These are phyloP conservation scores for Veloboletus limbatus DNA, from an alignment of 1,284 basidiomycete genomes.

Conservation along the genomic window DNA sequence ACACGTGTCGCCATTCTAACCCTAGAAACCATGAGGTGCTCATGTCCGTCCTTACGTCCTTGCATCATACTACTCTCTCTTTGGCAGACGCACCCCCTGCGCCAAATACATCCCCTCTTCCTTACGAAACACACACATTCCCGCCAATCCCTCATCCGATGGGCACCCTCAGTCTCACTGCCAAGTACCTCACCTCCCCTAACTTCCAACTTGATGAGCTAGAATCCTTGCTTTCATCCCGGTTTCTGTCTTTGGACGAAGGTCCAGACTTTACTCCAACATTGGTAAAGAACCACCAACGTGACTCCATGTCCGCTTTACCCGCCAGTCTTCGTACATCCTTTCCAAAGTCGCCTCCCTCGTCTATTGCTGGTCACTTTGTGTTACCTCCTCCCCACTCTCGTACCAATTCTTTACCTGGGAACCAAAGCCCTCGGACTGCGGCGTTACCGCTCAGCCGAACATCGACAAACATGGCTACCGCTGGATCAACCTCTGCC, in stretches of 20 bases:
- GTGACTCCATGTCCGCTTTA: conserved; percentile 47
- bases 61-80: conserved; percentile 8
- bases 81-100: conserved; percentile 42
- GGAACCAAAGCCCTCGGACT: conserved; percentile 35
- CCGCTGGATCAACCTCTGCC: conserved; percentile 36
- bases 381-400: conserved; percentile 46
- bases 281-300: conserved; percentile 51
- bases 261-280: conserved; percentile 64
- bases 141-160: conserved; percentile 63
- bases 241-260: conserved; percentile 62
- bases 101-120: conserved; percentile 41
- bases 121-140: conserved; percentile 54
- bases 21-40: conserved; percentile 30
- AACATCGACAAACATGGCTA: conserved; percentile 31
- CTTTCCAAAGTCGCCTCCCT: conserved; percentile 43
- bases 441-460: conserved; percentile 37
- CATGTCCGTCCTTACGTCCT: conserved; percentile 33
- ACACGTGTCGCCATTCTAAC: conserved; percentile 19
- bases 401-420: conserved; percentile 34
- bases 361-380: conserved; percentile 54
- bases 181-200: conserved; percentile 62
- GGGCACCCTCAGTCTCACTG: conserved; percentile 58
- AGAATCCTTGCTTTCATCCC: conserved; percentile 67
- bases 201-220: conserved; percentile 71
- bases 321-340: conserved; percentile 46